Conservation (phyloP, 2,329 filamentous ascomycete genomes). For the Hypocrella siamensis region DNA sequence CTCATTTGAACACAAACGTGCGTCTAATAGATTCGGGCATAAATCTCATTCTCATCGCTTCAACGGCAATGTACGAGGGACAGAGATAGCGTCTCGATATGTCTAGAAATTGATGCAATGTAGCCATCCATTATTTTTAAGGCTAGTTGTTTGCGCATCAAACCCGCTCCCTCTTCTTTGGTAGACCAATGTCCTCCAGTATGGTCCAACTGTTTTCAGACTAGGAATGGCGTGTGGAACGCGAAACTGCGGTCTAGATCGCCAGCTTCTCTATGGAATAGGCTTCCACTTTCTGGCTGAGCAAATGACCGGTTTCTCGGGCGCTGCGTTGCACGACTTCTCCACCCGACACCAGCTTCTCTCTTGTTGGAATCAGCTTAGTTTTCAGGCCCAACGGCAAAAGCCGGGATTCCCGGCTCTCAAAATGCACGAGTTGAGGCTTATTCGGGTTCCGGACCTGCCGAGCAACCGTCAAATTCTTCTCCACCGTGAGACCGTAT, state of each 20-base stretch:
- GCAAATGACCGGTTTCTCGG: constrained; percentile 61
- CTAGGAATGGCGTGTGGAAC: too few species aligned
- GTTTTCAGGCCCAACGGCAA: constrained; percentile 62
- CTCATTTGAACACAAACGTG: too few species aligned
- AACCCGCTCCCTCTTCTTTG: too few species aligned
- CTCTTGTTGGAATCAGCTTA: constrained; percentile 29
- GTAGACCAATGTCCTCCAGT: too few species aligned
- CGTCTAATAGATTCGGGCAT: too few species aligned
- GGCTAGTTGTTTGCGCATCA: too few species aligned
- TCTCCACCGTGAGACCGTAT: constrained; percentile 31
- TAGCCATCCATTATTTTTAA: too few species aligned
- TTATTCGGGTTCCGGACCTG: constrained; percentile 19
- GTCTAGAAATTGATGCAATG: too few species aligned
- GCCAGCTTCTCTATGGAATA: constrained; percentile 72
- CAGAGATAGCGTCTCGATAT: too few species aligned
- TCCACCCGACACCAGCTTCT: constrained; percentile 51
- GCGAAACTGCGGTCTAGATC: constrained; percentile 41
- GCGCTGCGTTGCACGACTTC: constrained; percentile 53
- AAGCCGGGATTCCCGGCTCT: constrained; percentile 30
- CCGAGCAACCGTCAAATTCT: constrained; percentile 13
- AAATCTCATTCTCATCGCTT: too few species aligned
- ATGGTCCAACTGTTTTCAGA: too few species aligned
- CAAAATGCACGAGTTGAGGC: constrained; percentile 25
- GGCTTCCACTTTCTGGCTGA: constrained; percentile 63
- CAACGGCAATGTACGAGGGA: too few species aligned